phyloP scores from a whole-genome alignment of 2,329 filamentous ascomycete species.

The Diaporthe caulivora region DNA sequence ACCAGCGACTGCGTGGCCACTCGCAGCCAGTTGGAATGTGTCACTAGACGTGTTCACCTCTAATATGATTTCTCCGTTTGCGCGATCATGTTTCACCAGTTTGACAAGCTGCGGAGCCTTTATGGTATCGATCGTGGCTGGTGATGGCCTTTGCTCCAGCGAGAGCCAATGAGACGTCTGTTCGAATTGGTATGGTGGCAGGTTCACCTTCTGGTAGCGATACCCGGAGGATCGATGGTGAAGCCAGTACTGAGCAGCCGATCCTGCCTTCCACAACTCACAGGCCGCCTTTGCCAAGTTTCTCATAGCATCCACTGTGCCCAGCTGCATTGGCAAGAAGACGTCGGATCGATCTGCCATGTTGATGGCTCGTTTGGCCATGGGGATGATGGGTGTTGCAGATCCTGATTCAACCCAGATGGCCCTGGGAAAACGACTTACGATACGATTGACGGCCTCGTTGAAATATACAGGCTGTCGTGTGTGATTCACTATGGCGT shows the following conservation, averaged over 20 bases:
- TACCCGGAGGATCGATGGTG: conserved; percentile 36
- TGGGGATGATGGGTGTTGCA: conserved; percentile 48
- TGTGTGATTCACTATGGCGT: conserved; percentile 47
- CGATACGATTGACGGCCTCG: conserved; percentile 47
- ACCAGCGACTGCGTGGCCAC: conserved; percentile 45
- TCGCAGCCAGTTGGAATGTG: conserved; percentile 39
- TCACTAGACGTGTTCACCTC: conserved; percentile 41
- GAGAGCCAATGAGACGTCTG: conserved; percentile 44
- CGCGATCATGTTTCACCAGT: background rate
- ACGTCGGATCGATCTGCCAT: background rate
- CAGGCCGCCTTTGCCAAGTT: conserved; percentile 30
- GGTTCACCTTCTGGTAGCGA: conserved; percentile 37
- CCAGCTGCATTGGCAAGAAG: conserved; percentile 35
- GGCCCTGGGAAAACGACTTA: conserved; percentile 40
- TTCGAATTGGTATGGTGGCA: conserved; percentile 49
- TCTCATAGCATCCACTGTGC: conserved; percentile 3
- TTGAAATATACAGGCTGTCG: conserved; percentile 51
- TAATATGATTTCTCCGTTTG: background rate
- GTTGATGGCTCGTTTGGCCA: conserved; percentile 48
- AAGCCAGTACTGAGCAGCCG: conserved; percentile 44
- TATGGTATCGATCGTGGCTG: conserved; percentile 7
- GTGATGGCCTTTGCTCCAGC: conserved; percentile 13
- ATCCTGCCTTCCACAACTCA: conserved; percentile 42
- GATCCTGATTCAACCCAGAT: conserved; percentile 52
- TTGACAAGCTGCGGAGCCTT: conserved; percentile 1